Base-by-base conservation (phyloP, 805 yeast species). In the Barnettozyma vustinii region DNA sequence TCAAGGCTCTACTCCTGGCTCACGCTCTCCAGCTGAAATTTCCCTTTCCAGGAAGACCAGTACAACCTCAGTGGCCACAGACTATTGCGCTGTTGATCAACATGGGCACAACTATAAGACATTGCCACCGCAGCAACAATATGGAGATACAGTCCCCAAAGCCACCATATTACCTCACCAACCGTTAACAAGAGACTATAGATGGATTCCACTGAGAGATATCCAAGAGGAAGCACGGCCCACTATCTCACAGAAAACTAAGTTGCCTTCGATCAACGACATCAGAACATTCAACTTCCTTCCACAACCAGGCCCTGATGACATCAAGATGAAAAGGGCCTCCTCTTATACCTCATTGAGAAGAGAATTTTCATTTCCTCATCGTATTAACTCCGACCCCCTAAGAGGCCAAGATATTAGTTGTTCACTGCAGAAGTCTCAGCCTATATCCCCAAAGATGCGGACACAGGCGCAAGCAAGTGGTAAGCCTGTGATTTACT, bases 221-320 rank as follows among this genome's bases (percentile, higher is more conserved):
- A 20, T 25, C 23, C 39, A 40, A 40, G 37, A 10, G 16, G 30
- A 10, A 15, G 30, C 19, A 32, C 30, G 27, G 16, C 9, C 13
- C 15, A 5, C 19, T 19, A 27, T 4, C 15, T 8, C 20, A 30
- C 13, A 43, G 39, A 46, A 46, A 30, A 40, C 47, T n/a, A 50
- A 37, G 18, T 23, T 50, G 27, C 53, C 53, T 3, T 48, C 53
- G 5, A 50, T 50, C n/a, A 25, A 44, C 10, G 48, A 50, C 12
- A 37, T 50, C 33, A 44, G 41, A 26, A 47, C 43, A 9, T 40
- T 49, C 16, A 42, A 32, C 35, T 40, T 42, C 16, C 33, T 21
- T 15, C 48, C 45, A 21, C 51, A 44, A 32, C 48, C 44, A 21
- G 7, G 37, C 4, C 16, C 35, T 10, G 36, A 33, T 10, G 36